Evolutionary conservation across 805 yeast genomes (phyloP), one percentile per base, ranked within the genome.

Genomic region (Priceomyces medius): DNA sequence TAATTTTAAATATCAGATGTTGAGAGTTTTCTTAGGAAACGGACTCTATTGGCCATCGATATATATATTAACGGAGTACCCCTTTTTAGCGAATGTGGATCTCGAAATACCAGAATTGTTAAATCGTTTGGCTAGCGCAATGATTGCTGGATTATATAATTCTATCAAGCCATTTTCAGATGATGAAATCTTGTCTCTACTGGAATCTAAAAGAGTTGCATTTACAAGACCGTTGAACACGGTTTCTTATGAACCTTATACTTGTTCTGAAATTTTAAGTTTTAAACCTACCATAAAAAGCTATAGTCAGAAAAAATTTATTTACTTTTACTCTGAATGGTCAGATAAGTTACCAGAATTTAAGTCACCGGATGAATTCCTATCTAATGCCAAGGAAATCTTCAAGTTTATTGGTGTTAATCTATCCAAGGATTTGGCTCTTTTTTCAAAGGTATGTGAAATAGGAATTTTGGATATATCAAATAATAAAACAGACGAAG

Each of bases 41-140:
- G 90, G 93, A 1, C 59, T 83, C 37, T 70, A 82, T 38, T 69
- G 77, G 58, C 88, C 89, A 2, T 66, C 87, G 0, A 42, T 85
- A 7, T 78, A 62, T 50, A 66, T 87, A 4, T 63, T 88, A 3
- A 65, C 79, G 2, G 73, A 73, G 45, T 79, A 77, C 50, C 95
- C 95, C 7, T 77, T 68, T 38, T 58, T 88, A 18, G 77, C 83
- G 0, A 59, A 72, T 29, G 65, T 81, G 1, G 82, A 79, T 43
- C 70, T 72, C 1, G 77, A 72, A 6, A 55, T 81, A 3, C 61
- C 78, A 0, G 61, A 55, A 7, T 59, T 78, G 23, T 59, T 85
- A 24, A 69, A 75, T 45, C 58, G 83, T 37, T 42, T 83, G 6
- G 66, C 81, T 43, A 73, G 74, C 7, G 57, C 61, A 2, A 63